Evolutionary conservation across 2,329 filamentous ascomycete genomes (phyloP).

Genomic region (Rasamsonia emersonii): DNA sequence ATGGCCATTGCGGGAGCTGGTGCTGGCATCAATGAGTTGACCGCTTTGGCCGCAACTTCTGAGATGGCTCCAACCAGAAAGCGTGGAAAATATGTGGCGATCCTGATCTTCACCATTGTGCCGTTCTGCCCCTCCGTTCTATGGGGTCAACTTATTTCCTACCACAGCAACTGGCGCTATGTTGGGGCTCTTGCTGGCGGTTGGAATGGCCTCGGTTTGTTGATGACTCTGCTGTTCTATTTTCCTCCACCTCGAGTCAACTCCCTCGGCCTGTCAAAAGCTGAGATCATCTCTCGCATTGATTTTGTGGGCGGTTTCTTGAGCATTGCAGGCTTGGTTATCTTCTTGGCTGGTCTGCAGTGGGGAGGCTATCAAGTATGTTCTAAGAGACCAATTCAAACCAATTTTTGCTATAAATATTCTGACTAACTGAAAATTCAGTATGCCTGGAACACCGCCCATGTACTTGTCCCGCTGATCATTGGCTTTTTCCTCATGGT

Average conservation of each 20-base stretch:
- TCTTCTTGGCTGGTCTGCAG: conserved; percentile 43
- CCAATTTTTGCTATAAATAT: conserved; percentile 4
- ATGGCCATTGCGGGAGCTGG: conserved; percentile 56
- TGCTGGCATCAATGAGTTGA: conserved; percentile 60
- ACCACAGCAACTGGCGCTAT: conserved; percentile 37
- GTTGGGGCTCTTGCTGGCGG: conserved; percentile 34
- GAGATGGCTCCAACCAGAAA: conserved; percentile 59
- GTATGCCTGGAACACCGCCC: conserved; percentile 38
- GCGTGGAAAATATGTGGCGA: conserved; percentile 54
- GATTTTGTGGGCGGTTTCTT: conserved; percentile 44
- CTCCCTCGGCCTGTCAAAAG: conserved; percentile 26
- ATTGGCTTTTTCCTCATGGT: conserved; percentile 36
- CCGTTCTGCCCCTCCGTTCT: conserved; percentile 56
- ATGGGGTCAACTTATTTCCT: conserved; percentile 50
- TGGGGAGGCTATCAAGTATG: conserved; percentile 43
- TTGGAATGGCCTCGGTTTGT: conserved; percentile 34
- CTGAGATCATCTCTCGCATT: conserved; percentile 36
- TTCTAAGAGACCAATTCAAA: conserved; percentile 5
- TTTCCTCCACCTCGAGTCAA: conserved; percentile 38
- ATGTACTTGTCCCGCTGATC: conserved; percentile 39
- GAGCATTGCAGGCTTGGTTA: conserved; percentile 39
- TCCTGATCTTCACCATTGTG: conserved; percentile 53
- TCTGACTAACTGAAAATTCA: conserved; percentile 10
- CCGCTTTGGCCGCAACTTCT: conserved; percentile 57
- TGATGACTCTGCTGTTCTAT: conserved; percentile 37